phyloP scores from a whole-genome alignment of 2,329 filamentous ascomycete species.

The Aspergillus ochraceoroseus region DNA sequence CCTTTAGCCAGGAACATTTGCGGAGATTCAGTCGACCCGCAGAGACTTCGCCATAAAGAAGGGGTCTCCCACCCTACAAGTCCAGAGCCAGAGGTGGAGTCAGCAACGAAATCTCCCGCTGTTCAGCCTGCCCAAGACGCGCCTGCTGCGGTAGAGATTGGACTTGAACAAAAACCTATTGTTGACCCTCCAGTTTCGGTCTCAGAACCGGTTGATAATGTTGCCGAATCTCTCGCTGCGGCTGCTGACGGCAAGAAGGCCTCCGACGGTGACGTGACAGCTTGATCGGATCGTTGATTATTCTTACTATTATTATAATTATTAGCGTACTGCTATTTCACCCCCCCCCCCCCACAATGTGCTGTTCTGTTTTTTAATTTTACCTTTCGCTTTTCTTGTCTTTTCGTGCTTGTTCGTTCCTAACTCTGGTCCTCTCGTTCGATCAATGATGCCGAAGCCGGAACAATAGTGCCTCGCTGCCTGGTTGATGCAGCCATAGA shows the following conservation, averaged over 20 bases:
- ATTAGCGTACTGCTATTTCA: too few species aligned
- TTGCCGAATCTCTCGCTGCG: conserved; percentile 24
- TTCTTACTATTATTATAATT: background rate
- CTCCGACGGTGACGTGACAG: conserved; percentile 24
- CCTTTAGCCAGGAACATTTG: conserved; percentile 33
- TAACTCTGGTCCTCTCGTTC: too few species aligned
- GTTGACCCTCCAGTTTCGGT: conserved; percentile 12
- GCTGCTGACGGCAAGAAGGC: conserved; percentile 27
- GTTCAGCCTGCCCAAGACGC: conserved; percentile 1
- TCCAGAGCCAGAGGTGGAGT: background rate
- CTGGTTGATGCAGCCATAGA: conserved; percentile 1
- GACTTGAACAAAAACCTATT: background rate
- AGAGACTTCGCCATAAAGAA: conserved; percentile 5
- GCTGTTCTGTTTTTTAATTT: background rate
- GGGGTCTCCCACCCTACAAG: conserved; percentile 1
- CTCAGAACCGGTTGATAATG: conserved; percentile 18
- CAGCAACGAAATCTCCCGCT: background rate
- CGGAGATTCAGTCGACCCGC: conserved; percentile 35
- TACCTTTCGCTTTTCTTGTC: background rate
- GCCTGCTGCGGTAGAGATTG: background rate
- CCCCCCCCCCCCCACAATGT: too few species aligned
- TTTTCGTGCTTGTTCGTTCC: background rate
- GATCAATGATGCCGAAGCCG: background rate
- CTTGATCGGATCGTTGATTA: background rate
- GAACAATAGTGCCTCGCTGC: background rate